Conservation (phyloP, 2,329 filamentous ascomycete genomes). For the Colletotrichum tropicale region DNA sequence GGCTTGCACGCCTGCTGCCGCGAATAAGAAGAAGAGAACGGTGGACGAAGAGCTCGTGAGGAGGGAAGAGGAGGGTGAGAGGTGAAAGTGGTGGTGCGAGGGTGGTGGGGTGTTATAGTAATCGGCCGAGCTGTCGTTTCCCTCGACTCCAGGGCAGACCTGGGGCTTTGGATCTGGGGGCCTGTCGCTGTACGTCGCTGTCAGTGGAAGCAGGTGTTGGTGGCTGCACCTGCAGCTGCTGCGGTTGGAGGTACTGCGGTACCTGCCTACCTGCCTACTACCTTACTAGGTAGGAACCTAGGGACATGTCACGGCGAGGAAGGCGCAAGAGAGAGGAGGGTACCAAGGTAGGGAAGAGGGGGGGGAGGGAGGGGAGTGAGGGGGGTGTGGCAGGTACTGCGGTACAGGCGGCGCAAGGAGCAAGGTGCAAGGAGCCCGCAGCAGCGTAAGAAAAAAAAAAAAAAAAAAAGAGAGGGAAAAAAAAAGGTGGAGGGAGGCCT, state of each 20-base stretch:
- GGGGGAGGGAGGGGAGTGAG: not conserved
- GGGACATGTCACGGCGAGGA: not conserved
- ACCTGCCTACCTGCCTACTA: not conserved
- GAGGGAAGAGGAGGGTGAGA: constrained; percentile 52
- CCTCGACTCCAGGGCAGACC: not conserved
- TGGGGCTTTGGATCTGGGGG: not conserved
- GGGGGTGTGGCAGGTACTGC: not conserved
- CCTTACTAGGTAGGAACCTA: not conserved
- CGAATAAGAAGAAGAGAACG: constrained; percentile 62
- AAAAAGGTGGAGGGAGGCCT: not conserved
- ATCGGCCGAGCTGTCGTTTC: constrained; percentile 1
- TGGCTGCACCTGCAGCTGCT: not conserved
- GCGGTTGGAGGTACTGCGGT: not conserved
- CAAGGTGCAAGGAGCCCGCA: not conserved
- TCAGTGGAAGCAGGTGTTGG: constrained; percentile 7
- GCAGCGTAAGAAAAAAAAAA: too few species aligned
- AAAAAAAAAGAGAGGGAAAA: not conserved
- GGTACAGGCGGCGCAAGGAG: not conserved
- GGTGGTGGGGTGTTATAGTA: constrained; percentile 56
- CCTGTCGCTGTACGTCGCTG: constrained; percentile 1
- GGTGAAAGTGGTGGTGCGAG: constrained; percentile 44
- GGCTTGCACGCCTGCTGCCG: constrained; percentile 66
- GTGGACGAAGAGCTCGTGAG: constrained; percentile 63
- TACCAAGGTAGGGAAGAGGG: not conserved
- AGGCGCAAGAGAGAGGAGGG: not conserved